Conservation (phyloP, 2,329 filamentous ascomycete species). For the Claviceps capensis region DNA sequence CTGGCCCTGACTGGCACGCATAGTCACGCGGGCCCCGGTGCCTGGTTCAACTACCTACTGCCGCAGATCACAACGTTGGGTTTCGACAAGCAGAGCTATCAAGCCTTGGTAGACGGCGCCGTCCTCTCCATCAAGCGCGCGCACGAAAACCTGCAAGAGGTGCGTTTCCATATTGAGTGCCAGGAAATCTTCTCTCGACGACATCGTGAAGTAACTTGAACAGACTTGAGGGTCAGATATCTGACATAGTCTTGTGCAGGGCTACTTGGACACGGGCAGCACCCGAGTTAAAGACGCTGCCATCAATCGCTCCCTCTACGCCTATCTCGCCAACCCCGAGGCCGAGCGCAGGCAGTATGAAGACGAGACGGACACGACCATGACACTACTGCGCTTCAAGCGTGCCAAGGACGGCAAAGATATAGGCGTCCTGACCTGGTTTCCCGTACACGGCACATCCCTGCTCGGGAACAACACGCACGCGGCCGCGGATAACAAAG, state of each 20-base stretch:
- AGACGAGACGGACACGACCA: constrained; percentile 35
- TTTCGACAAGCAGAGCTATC: constrained; percentile 75
- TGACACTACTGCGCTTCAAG: constrained; percentile 70
- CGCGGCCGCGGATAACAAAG: constrained; percentile 91
- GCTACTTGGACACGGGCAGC: constrained; percentile 56
- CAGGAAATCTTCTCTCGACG: not conserved
- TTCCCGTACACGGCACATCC: constrained; percentile 82
- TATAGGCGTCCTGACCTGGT: constrained; percentile 78
- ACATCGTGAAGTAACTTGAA: not conserved
- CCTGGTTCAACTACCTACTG: constrained; percentile 87
- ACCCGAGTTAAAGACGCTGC: constrained; percentile 63
- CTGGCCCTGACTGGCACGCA: constrained; percentile 86
- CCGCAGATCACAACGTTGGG: constrained; percentile 83
- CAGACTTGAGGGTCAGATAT: too few species aligned
- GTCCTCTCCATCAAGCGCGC: constrained; percentile 70
- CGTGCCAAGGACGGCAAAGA: constrained; percentile 61
- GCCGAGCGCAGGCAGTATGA: constrained; percentile 59
- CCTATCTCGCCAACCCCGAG: constrained; percentile 76
- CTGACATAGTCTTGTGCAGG: constrained; percentile 20
- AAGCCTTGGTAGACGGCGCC: constrained; percentile 77
- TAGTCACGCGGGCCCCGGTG: constrained; percentile 80
- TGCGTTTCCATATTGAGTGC: constrained; percentile 10
- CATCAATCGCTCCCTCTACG: constrained; percentile 77
- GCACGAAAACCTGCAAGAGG: constrained; percentile 41
- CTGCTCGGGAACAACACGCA: constrained; percentile 86